A percentile compares a stretch with the other conserved stretches of the same genome.
phyloP scores from a whole-genome alignment of 2,329 filamentous ascomycete species.

The Fusarium mundagurra region DNA sequence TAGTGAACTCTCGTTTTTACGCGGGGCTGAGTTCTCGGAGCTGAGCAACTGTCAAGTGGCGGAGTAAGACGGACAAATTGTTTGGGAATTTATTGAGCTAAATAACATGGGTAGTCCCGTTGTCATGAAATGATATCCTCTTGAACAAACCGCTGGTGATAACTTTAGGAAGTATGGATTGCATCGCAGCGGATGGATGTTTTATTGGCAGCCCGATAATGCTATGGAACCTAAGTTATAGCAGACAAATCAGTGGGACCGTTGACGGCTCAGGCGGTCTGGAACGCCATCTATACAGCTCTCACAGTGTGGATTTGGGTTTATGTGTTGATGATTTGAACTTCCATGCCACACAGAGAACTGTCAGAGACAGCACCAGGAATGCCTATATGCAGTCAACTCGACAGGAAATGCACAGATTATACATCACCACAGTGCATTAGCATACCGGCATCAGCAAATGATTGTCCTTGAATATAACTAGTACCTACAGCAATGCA shows the following conservation, averaged over 20 bases:
- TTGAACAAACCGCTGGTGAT: neutral
- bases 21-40: neutral
- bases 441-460: neutral
- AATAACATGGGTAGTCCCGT: neutral
- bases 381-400: neutral
- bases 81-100: neutral
- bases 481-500: neutral
- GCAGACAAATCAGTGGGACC: neutral
- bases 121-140: neutral
- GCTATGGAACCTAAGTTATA: neutral
- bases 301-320: neutral
- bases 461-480: neutral
- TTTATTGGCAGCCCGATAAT: neutral
- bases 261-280: neutral
- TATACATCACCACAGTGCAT: neutral
- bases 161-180: neutral
- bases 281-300: too few relatives aligned
- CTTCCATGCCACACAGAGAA: neutral
- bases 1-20: constrained; percentile 13
- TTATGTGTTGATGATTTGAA: neutral
- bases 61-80: neutral
- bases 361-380: neutral
- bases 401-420: neutral
- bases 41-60: neutral
- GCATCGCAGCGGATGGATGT: neutral